These are phyloP conservation scores for Botrytis pseudocinerea DNA, from an alignment of 2,329 filamentous ascomycete species.

Conservation along the genomic window DNA sequence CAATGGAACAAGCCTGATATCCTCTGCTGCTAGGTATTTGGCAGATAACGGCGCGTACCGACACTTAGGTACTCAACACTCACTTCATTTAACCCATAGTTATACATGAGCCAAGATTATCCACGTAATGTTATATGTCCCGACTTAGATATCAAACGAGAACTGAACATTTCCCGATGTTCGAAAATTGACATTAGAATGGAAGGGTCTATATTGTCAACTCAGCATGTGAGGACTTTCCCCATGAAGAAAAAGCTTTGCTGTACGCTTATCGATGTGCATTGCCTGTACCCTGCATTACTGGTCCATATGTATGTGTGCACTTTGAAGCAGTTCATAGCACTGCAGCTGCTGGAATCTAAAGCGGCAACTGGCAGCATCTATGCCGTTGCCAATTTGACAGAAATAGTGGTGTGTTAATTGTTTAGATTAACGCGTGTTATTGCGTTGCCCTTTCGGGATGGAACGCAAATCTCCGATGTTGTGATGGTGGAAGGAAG, in stretches of 20 bases:
- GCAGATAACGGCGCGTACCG: background rate
- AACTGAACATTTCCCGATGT: background rate
- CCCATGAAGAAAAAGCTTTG: background rate
- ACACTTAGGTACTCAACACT: background rate
- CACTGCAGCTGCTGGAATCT: background rate
- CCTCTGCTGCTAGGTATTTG: background rate
- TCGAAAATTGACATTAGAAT: background rate
- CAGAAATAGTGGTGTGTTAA: background rate
- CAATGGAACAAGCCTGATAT: background rate
- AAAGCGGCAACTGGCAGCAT: slow-evolving; percentile 5
- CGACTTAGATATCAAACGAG: background rate
- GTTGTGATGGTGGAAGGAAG: background rate
- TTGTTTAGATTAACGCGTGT: background rate
- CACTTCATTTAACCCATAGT: background rate
- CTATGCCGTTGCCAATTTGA: background rate
- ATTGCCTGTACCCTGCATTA: background rate
- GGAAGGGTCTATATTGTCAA: background rate
- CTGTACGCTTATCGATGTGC: background rate
- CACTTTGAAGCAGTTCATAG: background rate
- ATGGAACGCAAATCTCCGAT: background rate
- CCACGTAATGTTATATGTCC: background rate
- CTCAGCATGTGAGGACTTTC: background rate
- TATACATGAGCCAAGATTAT: background rate
- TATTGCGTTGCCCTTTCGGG: background rate
- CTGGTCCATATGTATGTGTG: background rate